Conservation (phyloP, 2,329 filamentous ascomycete species). For the Ophiocordyceps australis region DNA sequence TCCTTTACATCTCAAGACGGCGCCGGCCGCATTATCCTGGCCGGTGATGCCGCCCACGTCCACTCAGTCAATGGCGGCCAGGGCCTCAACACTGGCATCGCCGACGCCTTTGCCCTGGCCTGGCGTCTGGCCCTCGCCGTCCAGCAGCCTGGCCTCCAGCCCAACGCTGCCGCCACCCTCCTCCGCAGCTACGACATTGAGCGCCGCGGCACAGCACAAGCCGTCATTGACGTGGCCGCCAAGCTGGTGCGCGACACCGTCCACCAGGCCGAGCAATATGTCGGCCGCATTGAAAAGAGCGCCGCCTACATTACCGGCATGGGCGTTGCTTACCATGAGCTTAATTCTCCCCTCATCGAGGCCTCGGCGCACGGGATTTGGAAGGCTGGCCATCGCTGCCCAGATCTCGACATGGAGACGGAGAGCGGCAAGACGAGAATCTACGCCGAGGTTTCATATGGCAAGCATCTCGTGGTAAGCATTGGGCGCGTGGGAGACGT, state of each 20-base stretch:
- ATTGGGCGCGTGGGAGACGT: constrained; percentile 3
- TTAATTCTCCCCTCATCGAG: constrained; percentile 14
- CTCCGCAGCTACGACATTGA: constrained; percentile 25
- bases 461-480: constrained; percentile 11
- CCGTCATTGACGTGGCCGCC: constrained; percentile 27
- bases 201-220: constrained; percentile 20
- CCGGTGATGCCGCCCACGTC: constrained; percentile 38
- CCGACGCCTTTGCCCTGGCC: constrained; percentile 33
- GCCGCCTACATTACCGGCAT: constrained; percentile 27
- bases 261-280: constrained; percentile 23
- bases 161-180: constrained; percentile 8
- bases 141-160: constrained; percentile 7
- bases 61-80: constrained; percentile 37
- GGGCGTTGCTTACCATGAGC: constrained; percentile 20
- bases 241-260: constrained; percentile 24
- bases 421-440: constrained; percentile 7
- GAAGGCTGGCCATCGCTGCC: constrained; percentile 18
- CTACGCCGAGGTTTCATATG: constrained; percentile 13
- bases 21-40: constrained; percentile 27
- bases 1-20: constrained; percentile 20
- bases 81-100: constrained; percentile 39
- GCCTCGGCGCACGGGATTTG: constrained; percentile 15
- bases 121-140: constrained; percentile 26
- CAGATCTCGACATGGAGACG: constrained; percentile 13
- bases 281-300: constrained; percentile 25